phyloP scores from a whole-genome alignment of 164 flowering plant genomes.

The Kalanchoe fedtschenkoi region DNA sequence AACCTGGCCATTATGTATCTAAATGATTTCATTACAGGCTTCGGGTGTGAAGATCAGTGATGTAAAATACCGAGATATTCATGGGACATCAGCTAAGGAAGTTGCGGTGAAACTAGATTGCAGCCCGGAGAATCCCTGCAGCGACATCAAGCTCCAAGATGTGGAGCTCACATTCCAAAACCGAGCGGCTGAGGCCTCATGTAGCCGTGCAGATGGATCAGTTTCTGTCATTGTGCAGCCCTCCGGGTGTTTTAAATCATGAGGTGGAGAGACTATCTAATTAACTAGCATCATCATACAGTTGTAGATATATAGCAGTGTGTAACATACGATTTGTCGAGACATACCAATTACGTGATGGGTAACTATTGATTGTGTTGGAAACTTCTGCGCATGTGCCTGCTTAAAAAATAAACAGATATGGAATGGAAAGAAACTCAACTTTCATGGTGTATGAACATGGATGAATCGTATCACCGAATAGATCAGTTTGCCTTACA shows the following conservation, averaged over 20 bases:
- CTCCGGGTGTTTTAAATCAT: background rate
- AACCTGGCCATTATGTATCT: constrained; percentile 24
- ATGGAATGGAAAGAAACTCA: too few species aligned
- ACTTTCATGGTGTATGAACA: too few species aligned
- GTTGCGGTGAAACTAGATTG: constrained; percentile 37
- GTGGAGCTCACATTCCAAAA: constrained; percentile 26
- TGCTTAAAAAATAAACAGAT: too few species aligned
- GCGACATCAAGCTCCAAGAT: constrained; percentile 21
- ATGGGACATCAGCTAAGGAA: constrained; percentile 33
- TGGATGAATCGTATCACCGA: too few species aligned
- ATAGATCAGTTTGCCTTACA: too few species aligned
- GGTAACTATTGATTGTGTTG: too few species aligned
- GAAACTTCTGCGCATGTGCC: too few species aligned
- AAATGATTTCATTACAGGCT: constrained; percentile 23
- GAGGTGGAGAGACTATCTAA: background rate
- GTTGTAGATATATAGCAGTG: too few species aligned
- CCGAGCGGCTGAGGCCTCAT: constrained; percentile 18
- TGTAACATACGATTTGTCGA: too few species aligned
- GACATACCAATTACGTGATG: too few species aligned
- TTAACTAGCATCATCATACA: too few species aligned
- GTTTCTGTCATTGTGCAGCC: constrained; percentile 20
- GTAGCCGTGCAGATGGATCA: constrained; percentile 21
- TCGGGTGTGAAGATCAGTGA: constrained; percentile 32
- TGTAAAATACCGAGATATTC: constrained; percentile 25
- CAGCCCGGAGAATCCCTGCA: constrained; percentile 32